phyloP scores from a whole-genome alignment of 1,139 yeast species.

The Arxiozyma slooffiae region DNA sequence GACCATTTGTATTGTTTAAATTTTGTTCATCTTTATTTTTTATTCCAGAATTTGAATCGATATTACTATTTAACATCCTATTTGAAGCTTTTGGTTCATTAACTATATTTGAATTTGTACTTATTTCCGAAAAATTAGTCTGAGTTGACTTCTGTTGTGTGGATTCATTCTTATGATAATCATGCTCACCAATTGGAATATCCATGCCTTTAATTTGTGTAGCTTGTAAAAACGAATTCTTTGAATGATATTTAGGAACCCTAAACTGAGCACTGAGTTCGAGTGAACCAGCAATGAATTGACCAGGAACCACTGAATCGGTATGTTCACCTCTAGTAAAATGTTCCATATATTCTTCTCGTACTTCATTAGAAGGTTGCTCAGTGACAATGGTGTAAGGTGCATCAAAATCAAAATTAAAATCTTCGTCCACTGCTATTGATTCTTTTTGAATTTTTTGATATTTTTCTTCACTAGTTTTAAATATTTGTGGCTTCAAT shows the following conservation, averaged over 20 bases:
- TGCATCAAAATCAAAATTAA: constrained; percentile 13
- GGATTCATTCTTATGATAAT: background rate
- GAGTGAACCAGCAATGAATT: constrained; percentile 33
- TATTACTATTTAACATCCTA: constrained; percentile 18
- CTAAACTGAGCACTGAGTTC: constrained; percentile 31
- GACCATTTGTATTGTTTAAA: background rate
- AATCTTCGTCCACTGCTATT: background rate
- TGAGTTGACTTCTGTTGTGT: background rate
- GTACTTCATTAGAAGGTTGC: constrained; percentile 22
- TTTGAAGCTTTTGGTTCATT: constrained; percentile 9
- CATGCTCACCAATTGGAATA: constrained; percentile 19
- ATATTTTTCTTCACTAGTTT: background rate
- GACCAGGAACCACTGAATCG: constrained; percentile 31
- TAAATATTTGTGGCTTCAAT: constrained; percentile 17
- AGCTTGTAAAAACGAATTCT: constrained; percentile 25
- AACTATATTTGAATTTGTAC: background rate
- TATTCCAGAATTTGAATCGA: constrained; percentile 12
- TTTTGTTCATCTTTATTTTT: constrained; percentile 1
- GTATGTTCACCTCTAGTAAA: constrained; percentile 23
- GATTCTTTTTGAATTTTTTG: background rate
- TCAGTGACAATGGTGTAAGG: constrained; percentile 25
- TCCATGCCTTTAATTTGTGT: constrained; percentile 28
- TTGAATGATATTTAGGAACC: constrained; percentile 33
- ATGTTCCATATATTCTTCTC: constrained; percentile 18
- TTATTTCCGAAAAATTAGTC: background rate